These are phyloP conservation scores for Botrytis deweyae DNA, from an alignment of 2,329 filamentous ascomycete species.

Conservation along the genomic window DNA sequence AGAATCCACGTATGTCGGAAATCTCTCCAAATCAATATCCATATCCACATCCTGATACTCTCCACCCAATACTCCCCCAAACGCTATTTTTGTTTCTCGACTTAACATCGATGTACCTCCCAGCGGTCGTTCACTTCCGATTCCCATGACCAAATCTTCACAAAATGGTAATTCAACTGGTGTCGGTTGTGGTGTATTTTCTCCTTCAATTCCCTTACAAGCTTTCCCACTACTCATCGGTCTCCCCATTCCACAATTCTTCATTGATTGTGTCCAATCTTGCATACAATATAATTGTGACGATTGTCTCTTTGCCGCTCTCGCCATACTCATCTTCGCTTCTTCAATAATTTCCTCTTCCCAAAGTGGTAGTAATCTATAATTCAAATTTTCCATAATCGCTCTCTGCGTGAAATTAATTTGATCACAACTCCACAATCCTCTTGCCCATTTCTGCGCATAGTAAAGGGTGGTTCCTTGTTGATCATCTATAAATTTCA, in stretches of 20 bases:
- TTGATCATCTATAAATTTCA: constrained; percentile 63
- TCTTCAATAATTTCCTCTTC: constrained; percentile 56
- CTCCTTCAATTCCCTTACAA: constrained; percentile 7
- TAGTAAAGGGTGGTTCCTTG: constrained; percentile 55
- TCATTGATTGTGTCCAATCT: constrained; percentile 4
- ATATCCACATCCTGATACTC: not conserved
- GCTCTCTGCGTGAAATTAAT: constrained; percentile 63
- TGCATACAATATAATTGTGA: constrained; percentile 16
- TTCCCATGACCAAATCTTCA: not conserved
- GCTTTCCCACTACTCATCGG: constrained; percentile 15
- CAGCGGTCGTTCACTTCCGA: not conserved
- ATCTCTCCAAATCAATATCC: not conserved
- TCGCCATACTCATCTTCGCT: constrained; percentile 63
- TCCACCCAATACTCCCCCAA: not conserved
- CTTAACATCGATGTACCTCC: constrained; percentile 13
- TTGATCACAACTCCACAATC: constrained; percentile 59
- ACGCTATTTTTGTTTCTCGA: constrained; percentile 10
- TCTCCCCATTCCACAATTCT: not conserved
- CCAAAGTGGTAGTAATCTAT: constrained; percentile 61
- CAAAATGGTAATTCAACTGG: constrained; percentile 11
- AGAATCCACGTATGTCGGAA: not conserved
- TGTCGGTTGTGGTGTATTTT: constrained; percentile 14
- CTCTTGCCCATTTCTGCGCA: constrained; percentile 52
- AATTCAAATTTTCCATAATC: constrained; percentile 63
- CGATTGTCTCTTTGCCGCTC: constrained; percentile 45